Conservation (phyloP, 495 filamentous ascomycete species). For the Trichocladium antarcticum region DNA sequence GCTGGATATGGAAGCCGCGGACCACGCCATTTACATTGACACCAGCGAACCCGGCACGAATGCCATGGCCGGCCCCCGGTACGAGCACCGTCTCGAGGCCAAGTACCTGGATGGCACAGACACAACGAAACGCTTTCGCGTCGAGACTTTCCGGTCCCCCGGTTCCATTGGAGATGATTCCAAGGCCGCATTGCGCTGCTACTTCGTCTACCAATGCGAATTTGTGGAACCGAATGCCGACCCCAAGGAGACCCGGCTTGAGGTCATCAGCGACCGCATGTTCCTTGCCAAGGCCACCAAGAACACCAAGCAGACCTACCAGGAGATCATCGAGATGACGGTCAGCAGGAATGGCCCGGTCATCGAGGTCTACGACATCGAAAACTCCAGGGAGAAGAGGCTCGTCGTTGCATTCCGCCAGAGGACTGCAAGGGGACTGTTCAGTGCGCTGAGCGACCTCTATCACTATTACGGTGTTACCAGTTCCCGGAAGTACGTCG, state of each 20-base stretch:
- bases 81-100: slow-evolving; percentile 85
- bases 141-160: slow-evolving; percentile 93
- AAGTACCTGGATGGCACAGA: slow-evolving; percentile 79
- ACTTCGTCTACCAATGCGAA: slow-evolving; percentile 94
- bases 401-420: slow-evolving; percentile 90
- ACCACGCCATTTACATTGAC: slow-evolving; percentile 98
- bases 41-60: slow-evolving; percentile 82
- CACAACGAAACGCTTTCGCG: slow-evolving; percentile 60
- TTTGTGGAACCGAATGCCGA: slow-evolving; percentile 65
- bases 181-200: slow-evolving; percentile 81
- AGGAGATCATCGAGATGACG: slow-evolving; percentile 78
- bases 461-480: slow-evolving; percentile 99
- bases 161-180: slow-evolving; percentile 48
- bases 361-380: slow-evolving; percentile 95
- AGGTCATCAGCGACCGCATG: slow-evolving; percentile 83
- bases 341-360: slow-evolving; percentile 79
- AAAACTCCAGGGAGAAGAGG: slow-evolving; percentile 78
- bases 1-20: slow-evolving; percentile 84
- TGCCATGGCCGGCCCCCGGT: slow-evolving; percentile 63
- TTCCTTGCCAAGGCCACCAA: slow-evolving; percentile 91
- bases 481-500: slow-evolving; percentile 91
- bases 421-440: slow-evolving; percentile 83
- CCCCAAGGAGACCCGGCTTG: slow-evolving; percentile 73
- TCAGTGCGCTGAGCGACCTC: slow-evolving; percentile 88
- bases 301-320: slow-evolving; percentile 91